A percentile compares a stretch with the other conserved stretches of the same genome.
Evolutionary conservation across 768 basidiomycete genomes (phyloP).

Genomic region (Lentinula detonsa): DNA sequence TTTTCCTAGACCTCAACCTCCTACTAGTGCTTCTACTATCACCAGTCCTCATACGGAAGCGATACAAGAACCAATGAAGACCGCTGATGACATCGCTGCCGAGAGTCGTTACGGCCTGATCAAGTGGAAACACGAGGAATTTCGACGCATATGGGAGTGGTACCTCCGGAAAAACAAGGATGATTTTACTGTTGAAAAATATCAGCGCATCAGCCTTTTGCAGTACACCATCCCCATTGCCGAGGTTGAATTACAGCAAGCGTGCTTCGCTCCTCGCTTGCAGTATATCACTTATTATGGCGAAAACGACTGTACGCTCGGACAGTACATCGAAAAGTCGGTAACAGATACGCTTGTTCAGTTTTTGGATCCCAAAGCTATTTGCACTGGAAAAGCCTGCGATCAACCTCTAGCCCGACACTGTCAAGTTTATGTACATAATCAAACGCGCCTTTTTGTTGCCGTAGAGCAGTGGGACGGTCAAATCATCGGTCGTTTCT

Average conservation of each 20-base stretch:
- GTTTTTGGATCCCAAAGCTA: slow-evolving; percentile 66
- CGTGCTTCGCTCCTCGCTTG: slow-evolving; percentile 73
- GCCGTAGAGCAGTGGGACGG: slow-evolving; percentile 89
- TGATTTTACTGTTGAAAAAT: slow-evolving; percentile 87
- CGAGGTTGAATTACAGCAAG: slow-evolving; percentile 59
- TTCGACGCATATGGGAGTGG: slow-evolving; percentile 93
- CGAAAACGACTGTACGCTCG: slow-evolving; percentile 87
- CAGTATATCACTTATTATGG: slow-evolving; percentile 85
- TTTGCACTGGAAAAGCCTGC: slow-evolving; percentile 82
- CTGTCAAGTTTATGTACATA: slow-evolving; percentile 88
- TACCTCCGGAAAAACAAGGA: slow-evolving; percentile 82
- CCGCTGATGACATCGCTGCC: slow-evolving; percentile 60
- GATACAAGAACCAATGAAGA: slow-evolving; percentile 45
- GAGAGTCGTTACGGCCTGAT: slow-evolving; percentile 68
- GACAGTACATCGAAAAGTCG: slow-evolving; percentile 85
- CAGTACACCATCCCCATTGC: slow-evolving; percentile 74
- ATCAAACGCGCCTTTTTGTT: slow-evolving; percentile 74
- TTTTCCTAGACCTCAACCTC: slow-evolving; percentile 13
- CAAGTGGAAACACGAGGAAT: slow-evolving; percentile 81
- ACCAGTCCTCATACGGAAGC: slow-evolving; percentile 25
- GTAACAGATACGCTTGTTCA: slow-evolving; percentile 64
- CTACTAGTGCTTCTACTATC: slow-evolving; percentile 19
- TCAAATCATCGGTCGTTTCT: slow-evolving; percentile 55
- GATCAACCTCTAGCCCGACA: slow-evolving; percentile 77
- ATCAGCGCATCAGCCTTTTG: slow-evolving; percentile 81